Percentiles rank a stretch among this genome's conserved stretches.
Evolutionary conservation across 257 asterid species (phyloP).

Genomic region (Nyctanthes arbortristis): DNA sequence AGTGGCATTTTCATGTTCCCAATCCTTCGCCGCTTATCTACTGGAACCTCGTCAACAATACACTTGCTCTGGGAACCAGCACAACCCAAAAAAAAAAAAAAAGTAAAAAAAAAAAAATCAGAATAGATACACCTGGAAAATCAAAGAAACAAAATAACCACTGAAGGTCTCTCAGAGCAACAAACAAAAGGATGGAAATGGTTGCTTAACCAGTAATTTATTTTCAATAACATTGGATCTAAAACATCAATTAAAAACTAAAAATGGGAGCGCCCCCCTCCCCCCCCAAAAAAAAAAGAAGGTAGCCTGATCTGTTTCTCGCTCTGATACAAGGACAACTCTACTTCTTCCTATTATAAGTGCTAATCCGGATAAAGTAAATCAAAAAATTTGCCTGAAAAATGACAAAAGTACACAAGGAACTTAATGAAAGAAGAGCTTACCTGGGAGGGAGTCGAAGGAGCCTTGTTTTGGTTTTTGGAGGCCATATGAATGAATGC

Average conservation of each 20-base stretch:
- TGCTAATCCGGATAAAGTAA: background rate
- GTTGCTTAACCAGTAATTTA: no score
- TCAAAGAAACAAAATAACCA: background rate
- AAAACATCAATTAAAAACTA: background rate
- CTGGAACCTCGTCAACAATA: conserved; percentile 52
- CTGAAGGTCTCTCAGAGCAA: background rate
- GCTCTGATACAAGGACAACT: background rate
- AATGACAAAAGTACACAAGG: background rate
- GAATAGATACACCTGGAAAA: background rate
- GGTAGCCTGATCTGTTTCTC: background rate
- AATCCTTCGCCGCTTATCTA: conserved; percentile 70
- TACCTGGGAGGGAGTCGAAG: conserved; percentile 42
- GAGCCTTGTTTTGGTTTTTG: conserved; percentile 50
- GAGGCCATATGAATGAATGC: conserved; percentile 48
- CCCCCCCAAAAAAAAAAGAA: background rate
- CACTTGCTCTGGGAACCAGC: conserved; percentile 52
- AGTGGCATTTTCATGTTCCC: conserved; percentile 65
- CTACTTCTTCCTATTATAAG: background rate
- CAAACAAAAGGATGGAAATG: background rate
- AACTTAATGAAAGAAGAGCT: conserved; percentile 16
- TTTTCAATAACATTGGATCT: no score
- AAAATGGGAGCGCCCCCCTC: background rate
- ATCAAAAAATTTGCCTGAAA: background rate
- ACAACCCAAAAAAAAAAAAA: conserved; percentile 11
- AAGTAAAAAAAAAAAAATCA: background rate